Base-by-base conservation (phyloP, 2,329 filamentous ascomycete species). In the Zasmidium citrigriseum region DNA sequence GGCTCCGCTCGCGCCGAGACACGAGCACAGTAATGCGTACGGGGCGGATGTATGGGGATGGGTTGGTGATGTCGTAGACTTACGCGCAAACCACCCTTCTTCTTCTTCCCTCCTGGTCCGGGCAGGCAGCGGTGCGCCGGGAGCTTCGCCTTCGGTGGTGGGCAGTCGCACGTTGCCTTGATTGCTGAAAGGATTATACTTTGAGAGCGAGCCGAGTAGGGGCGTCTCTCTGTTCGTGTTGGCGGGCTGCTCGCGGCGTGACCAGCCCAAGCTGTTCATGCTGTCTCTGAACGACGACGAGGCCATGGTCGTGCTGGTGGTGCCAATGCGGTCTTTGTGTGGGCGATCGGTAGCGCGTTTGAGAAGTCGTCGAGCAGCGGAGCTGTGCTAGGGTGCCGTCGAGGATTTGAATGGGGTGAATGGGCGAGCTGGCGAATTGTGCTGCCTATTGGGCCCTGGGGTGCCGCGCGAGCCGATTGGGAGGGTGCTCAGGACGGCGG, bases 251-350 rank as follows among this genome's bases (percentile, higher is more conserved):
- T 92, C 89, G 71, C 93, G 86, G 68, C 93, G 89, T 71, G 91
- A 91, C 95, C 95, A 98, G 61, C 95, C 95, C 70, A 98, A 78
- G 59, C 91, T 95, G 81, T 91, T 96, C 82, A 98, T 92, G 21
- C 91, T 96, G 77, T 97, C 91, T 73, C 93, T 87, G 76, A 99
- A 98, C 48, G 91, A 90, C 67, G 87, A 82, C 66, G 92, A 93
- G 61, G 93, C 89, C 93, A 96, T 96, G 63, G 60, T 75, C 48
- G 60, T 38, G 58, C 51, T 44, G 52, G 21, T 23, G 21, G n/a
- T n/a, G n/a, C n/a, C n/a, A n/a, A n/a, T n/a, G 50, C 38, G 52
- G 29, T 18, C 45, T 60, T 56, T 57, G 58, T 60, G 59, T 57
- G 55, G 57, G 58, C 57, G 57, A 58, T 59, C 54, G 24, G 55